Evolutionary conservation across 2,329 filamentous ascomycete genomes (phyloP).

Genomic region (Chrysosporium queenslandicum): DNA sequence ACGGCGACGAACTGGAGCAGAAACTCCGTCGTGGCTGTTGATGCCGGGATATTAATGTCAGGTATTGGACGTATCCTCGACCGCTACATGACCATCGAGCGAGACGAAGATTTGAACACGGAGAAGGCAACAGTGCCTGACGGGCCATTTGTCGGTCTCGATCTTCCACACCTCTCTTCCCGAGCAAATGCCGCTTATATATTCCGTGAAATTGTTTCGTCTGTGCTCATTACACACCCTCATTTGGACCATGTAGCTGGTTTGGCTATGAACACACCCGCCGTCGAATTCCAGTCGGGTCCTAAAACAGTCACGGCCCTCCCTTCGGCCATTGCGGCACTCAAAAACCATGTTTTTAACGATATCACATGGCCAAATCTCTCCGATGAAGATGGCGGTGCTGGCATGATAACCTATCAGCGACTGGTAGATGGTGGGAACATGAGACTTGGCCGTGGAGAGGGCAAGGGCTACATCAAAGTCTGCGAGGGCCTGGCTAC

Average conservation of each 20-base stretch:
- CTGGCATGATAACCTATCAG: slow-evolving; percentile 82
- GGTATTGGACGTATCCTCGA: slow-evolving; percentile 74
- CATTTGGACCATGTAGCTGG: slow-evolving; percentile 90
- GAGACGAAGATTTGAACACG: slow-evolving; percentile 17
- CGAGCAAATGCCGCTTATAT: slow-evolving; percentile 73
- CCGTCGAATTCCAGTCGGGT: slow-evolving; percentile 61
- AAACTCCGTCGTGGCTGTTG: slow-evolving; percentile 79
- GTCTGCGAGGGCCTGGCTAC: slow-evolving; percentile 82
- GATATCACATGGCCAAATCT: slow-evolving; percentile 97
- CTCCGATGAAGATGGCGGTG: slow-evolving; percentile 89
- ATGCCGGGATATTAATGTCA: slow-evolving; percentile 81
- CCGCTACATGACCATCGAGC: slow-evolving; percentile 12
- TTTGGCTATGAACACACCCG: slow-evolving; percentile 87
- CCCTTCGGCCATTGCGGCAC: slow-evolving; percentile 77
- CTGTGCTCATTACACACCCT: slow-evolving; percentile 91
- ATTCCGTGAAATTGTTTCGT: slow-evolving; percentile 67
- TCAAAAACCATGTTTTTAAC: slow-evolving; percentile 95
- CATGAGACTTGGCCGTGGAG: slow-evolving; percentile 68
- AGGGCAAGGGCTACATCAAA: slow-evolving; percentile 73
- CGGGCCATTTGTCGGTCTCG: slow-evolving; percentile 72
- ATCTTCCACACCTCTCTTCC: slow-evolving; percentile 55
- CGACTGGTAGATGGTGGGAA: slow-evolving; percentile 83
- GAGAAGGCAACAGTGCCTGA: slow-evolving; percentile 28
- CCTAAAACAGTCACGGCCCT: slow-evolving; percentile 81
- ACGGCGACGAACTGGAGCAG: slow-evolving; percentile 67